Base-by-base conservation (phyloP, 2,329 filamentous ascomycete genomes). In the Venturia effusa region DNA sequence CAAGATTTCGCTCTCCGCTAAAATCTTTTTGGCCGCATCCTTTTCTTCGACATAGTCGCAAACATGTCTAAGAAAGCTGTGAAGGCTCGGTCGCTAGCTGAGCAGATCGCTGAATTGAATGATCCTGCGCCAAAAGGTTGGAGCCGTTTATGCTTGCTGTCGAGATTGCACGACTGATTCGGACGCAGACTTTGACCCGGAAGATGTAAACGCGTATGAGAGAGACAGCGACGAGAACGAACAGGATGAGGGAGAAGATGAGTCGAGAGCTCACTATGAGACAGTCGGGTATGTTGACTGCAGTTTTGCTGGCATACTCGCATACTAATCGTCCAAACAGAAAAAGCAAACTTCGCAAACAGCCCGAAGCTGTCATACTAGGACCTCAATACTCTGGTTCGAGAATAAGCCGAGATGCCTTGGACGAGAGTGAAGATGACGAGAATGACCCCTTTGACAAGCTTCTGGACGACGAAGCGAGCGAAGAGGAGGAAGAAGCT, bases 211-310 rank as follows among this genome's bases (percentile, higher is more conserved):
- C 68, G 83, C 85, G 66, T 79, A 78, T 22, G 80, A 81, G 19
- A 75, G 76, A 66, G 81, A 80, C n/a, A 82, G 80, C 64, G 82
- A 83, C 59, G 82, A 79, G 61, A 84, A 81, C 55, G 80, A 75
- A 5, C 76, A 74, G 27, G 76, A 76, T 64, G 74, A 69, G 48
- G 74, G 81, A 68, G 78, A 73, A 13, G 76, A 83, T 66, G 80
- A 81, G 13, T 91, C 88, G 24, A 88, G 92, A 39, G 93, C 96
- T 70, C 93, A 97, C 73, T 97, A 97, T 72, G 83, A 89, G 54
- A 76, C 82, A 62, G 90, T 96, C 39, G 88, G 51, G 51, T 57
- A 57, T 7, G 51, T 15, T 10, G 4, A 57, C 3, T n/a, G 7
- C 30, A n/a, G 17, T 11, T 19, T n/a, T 19, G 15, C 15, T 57